Evolutionary conservation across 2,329 filamentous ascomycete species (phyloP), one percentile per base, ranked within the genome.

Genomic region (Calonectria montana): DNA sequence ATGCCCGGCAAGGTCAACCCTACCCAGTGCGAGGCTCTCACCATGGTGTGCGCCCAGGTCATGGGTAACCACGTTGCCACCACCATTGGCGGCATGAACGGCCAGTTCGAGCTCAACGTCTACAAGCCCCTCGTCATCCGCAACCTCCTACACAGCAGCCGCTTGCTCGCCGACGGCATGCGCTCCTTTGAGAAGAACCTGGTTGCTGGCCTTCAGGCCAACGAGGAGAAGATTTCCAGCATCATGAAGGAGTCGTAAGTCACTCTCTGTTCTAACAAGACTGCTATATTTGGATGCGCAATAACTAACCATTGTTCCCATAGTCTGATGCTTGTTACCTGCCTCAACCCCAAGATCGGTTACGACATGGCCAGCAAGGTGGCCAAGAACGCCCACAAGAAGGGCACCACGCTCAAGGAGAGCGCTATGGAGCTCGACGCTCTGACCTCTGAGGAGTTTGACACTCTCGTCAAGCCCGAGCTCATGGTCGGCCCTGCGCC

Each of bases 1-100:
- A 99, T 99, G 97, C 97, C 97, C 53, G 97, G 97, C 81, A 99
- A 99, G 89, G 97, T 99, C 83, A 99, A 99, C 89, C 97, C 97
- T 37, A 99, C 97, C 37, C 97, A 99, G 87, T 98, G 95, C 86
- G 97, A 99, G 89, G 94, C 95, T 73, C 88, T 99, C 84, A 98
- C 97, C 79, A 99, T 99, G 97, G 89, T 98, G 73, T 98, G 96
- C 88, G 92, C 94, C 23, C 97, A 99, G 86, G 96, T 99, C 74
- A 98, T 98, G 90, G 97, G 97, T 81, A 99, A 99, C 90, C 92
- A 98, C 83, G 93, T 95, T 66, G 95, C 97, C 43, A 92, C 94
- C 73, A 98, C 96, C 35, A 95, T 98, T 80, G 95, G 95, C 74
- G 97, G 96, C 82, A 97, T 97, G 88, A 97, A 97, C 87, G 97